Conservation (phyloP, 2,329 filamentous ascomycete species). For the Chaetomiaceae sp. region DNA sequence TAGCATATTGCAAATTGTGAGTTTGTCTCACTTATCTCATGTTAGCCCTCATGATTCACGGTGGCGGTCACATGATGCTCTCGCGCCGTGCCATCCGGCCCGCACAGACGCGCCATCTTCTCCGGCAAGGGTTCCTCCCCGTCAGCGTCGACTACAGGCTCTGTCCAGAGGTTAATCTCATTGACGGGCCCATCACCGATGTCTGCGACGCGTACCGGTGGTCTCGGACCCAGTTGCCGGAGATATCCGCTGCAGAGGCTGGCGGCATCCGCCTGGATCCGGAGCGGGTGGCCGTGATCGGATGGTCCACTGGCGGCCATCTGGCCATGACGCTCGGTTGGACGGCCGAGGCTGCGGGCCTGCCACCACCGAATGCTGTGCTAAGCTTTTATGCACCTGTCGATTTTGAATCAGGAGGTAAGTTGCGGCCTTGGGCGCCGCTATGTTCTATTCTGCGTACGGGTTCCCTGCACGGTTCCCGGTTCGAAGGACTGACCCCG, state of each 20-base stretch:
- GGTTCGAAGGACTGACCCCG: no score
- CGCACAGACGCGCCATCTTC: slow-evolving; percentile 33
- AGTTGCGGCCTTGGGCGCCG: no score
- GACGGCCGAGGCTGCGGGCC: no score
- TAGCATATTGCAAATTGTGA: no score
- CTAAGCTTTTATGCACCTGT: no score
- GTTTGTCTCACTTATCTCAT: no score
- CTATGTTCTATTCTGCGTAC: no score
- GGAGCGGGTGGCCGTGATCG: background rate
- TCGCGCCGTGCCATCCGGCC: slow-evolving; percentile 33
- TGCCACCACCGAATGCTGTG: no score
- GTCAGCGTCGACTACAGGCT: slow-evolving; percentile 46
- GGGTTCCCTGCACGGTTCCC: no score
- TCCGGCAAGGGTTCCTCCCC: slow-evolving; percentile 38
- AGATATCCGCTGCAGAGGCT: no score
- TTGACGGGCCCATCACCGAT: slow-evolving; percentile 42
- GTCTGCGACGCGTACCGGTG: slow-evolving; percentile 35
- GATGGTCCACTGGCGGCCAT: background rate
- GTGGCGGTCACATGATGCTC: slow-evolving; percentile 37
- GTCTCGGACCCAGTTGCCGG: slow-evolving; percentile 4
- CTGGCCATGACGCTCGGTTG: no score
- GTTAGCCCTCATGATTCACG: slow-evolving; percentile 40
- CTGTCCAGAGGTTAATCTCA: slow-evolving; percentile 41
- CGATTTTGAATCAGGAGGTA: no score
- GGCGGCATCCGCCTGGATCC: background rate